Base-by-base conservation (phyloP, 352 stramenopile genomes). In the Phytophthora hybrid region DNA sequence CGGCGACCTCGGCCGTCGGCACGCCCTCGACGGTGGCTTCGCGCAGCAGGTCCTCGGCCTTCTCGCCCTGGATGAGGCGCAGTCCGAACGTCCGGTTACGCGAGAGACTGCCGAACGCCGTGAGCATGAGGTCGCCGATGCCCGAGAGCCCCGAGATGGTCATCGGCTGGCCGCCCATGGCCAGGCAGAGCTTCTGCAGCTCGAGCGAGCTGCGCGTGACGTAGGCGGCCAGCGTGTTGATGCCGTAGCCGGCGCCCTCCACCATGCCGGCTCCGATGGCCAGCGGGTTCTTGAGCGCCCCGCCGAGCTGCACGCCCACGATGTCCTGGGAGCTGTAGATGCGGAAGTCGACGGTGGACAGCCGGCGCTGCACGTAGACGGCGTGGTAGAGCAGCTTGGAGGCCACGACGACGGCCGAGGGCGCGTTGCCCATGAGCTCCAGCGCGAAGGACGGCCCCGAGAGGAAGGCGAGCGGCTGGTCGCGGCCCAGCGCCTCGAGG, bases 231-330 rank as follows among this genome's bases (percentile, higher is more conserved):
- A 98, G 83, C 31, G 95, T 98, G 73, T 99, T 99, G 59, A 98
- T 98, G 51, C 97, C 97, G 39, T 99, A 91, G 57, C 96, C 97
- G 1, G 99, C 84, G 32, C 97, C 97, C 82, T 99, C 97, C 73
- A 98, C 97, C 95, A 99, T 99, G 32, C 97, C 98, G 39, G 97
- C 97, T 44, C 96, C 97, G 52, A 99, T 94, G 10, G 98, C 98
- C 77, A 99, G 94, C 2, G 98, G 96, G 81, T 99, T 99, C 81
- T 99, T 99, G 49, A 99, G 90, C 14, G 97, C 97, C 8, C 97
- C 98, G 49, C 97, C 97, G 37, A 99, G 87, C 78, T 99, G 97
- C 23, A 99, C 94, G 61, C 98, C 98, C 69, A 99, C 92, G 58
- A 98, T 93, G 82, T 99, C 97, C 62, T 94, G 87, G 5, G 87